These are phyloP conservation scores for Volutella citrinella DNA, from an alignment of 2,329 filamentous ascomycete species.

Conservation along the genomic window DNA sequence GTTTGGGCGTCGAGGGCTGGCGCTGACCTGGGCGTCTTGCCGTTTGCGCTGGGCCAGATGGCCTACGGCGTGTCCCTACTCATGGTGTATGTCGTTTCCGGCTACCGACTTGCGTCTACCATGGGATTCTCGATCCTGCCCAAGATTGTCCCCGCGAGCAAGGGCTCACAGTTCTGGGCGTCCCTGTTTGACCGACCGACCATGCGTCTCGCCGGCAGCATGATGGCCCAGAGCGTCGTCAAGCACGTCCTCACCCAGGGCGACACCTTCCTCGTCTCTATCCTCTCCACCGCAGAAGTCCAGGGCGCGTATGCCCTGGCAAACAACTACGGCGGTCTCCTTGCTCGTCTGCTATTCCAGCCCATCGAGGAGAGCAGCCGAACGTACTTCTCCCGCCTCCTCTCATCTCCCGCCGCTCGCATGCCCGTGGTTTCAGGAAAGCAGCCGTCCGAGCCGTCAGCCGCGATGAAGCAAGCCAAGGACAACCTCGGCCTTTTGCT, in stretches of 20 bases:
- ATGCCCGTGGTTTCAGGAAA: slow-evolving; percentile 13
- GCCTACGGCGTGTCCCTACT: slow-evolving; percentile 70
- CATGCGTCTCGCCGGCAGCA: slow-evolving; percentile 70
- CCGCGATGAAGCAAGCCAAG: slow-evolving; percentile 39
- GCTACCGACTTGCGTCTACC: slow-evolving; percentile 50
- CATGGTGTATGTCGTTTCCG: slow-evolving; percentile 64
- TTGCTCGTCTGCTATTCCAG: slow-evolving; percentile 88
- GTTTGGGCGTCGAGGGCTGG: slow-evolving; percentile 53
- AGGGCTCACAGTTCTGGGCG: slow-evolving; percentile 42
- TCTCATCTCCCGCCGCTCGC: slow-evolving; percentile 40
- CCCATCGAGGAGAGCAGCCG: slow-evolving; percentile 93
- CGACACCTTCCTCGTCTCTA: slow-evolving; percentile 82
- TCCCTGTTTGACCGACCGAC: slow-evolving; percentile 68
- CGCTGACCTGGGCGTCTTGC: slow-evolving; percentile 69
- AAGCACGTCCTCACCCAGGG: slow-evolving; percentile 95
- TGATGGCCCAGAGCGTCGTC: slow-evolving; percentile 83
- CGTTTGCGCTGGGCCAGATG: slow-evolving; percentile 85
- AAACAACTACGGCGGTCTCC: slow-evolving; percentile 87
- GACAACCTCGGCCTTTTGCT: slow-evolving; percentile 63
- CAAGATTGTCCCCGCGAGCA: slow-evolving; percentile 29
- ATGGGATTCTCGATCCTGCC: slow-evolving; percentile 69
- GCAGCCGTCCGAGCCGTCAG: slow-evolving; percentile 17
- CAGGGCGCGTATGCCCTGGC: slow-evolving; percentile 93
- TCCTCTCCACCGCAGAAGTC: slow-evolving; percentile 71
- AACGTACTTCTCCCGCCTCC: slow-evolving; percentile 80